Base-by-base conservation (phyloP, 805 yeast genomes). In the Jamesozyma lodderae region DNA sequence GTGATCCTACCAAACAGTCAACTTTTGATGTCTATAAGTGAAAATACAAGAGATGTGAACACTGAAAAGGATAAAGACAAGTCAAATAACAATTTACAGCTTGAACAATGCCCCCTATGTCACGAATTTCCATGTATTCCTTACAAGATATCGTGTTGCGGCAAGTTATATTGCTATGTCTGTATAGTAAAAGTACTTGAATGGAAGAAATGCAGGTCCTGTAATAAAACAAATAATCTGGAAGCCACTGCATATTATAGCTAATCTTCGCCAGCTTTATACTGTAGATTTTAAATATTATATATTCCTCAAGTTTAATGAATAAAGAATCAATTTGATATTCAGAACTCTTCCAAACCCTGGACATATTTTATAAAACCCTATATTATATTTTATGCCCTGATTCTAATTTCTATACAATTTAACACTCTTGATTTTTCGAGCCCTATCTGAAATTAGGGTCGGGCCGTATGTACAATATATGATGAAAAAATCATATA, bases 71-170 rank as follows among this genome's bases (percentile, higher is more conserved):
- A n/a, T 19, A 23, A n/a, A 25, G 23, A 17, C 25, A 15, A 16
- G n/a, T 35, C 18, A 15, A 18, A 8, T 11, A 18, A n/a, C n/a
- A 15, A 25, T 13, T 7, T 15, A 25, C 6, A 6, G 5, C 28
- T 7, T 11, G n/a, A 6, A 11, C 7, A 8, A 2, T 53, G 59
- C 30, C 37, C 49, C 1, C 40, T 39, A 4, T 53, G 59, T 36
- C 28, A 36, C 8, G 41, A 44, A 21, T 37, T 42, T 15, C 56
- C 57, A 3, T 40, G 40, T 4, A 52, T 36, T 20, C 55, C 59
- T 6, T 48, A 47, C 29, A 22, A 17, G 16, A 34, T 48, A 4
- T 35, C 47, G 2, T 53, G 59, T 26, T 53, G 59, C 35, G 18
- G 34, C 2, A 20, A 42, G 6, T 20, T 39, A 3, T 48, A 43